Percentiles rank a stretch among this genome's conserved stretches.
Conservation (phyloP, 768 basidiomycete species). For the Rhizopogon sp. region DNA sequence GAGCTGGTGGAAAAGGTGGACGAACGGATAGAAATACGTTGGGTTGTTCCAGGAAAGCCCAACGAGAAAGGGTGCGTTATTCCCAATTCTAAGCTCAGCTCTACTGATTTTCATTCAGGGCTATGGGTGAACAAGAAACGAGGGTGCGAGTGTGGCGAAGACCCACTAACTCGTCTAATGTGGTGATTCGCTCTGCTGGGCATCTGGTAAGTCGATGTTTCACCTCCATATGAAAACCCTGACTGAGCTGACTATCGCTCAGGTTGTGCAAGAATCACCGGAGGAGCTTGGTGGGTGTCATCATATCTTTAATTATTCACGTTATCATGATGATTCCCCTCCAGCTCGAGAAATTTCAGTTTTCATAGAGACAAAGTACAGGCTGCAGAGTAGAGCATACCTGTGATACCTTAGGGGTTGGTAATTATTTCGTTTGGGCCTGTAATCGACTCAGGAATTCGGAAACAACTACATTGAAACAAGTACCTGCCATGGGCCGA, state of each 20-base stretch:
- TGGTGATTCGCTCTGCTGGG: slow-evolving; percentile 19
- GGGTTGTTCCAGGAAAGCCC: slow-evolving; percentile 20
- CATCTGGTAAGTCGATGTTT: slow-evolving; percentile 21
- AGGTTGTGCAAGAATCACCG: slow-evolving; percentile 27
- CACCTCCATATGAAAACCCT: neutral
- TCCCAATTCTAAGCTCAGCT: neutral
- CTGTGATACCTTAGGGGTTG: no score
- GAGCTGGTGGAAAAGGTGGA: slow-evolving; percentile 21
- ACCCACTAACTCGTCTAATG: slow-evolving; percentile 23
- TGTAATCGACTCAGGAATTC: neutral
- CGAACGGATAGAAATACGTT: slow-evolving; percentile 19
- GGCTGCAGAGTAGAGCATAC: slow-evolving; percentile 1
- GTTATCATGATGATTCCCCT: neutral
- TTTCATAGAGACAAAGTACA: slow-evolving; percentile 16
- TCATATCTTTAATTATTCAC: neutral
- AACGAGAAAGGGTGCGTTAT: slow-evolving; percentile 8
- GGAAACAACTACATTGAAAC: no score
- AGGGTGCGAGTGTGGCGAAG: slow-evolving; percentile 24
- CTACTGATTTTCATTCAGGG: slow-evolving; percentile 7
- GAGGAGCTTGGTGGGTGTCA: slow-evolving; percentile 22
- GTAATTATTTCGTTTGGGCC: no score
- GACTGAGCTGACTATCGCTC: neutral
- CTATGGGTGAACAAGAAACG: slow-evolving; percentile 7
- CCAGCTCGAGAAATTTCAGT: slow-evolving; percentile 21
- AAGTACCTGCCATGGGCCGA: no score